Conservation (phyloP, 495 filamentous ascomycete species). For the Talaromyces nanjingensis region DNA sequence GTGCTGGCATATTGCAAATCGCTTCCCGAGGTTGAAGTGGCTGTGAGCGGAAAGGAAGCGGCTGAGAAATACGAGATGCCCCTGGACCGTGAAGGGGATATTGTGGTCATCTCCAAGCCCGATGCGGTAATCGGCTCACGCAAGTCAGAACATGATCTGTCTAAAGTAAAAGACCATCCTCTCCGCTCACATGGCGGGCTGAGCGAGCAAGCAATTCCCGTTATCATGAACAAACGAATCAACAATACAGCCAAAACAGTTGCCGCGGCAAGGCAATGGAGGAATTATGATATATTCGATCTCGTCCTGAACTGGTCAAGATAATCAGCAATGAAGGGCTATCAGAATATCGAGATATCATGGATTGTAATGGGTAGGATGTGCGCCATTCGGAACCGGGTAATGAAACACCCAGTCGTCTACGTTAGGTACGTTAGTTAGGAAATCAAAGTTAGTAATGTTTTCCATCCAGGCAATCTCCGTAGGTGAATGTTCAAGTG, state of each 20-base stretch:
- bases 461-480: slow-evolving; percentile 26
- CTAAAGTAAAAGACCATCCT: slow-evolving; percentile 19
- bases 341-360: slow-evolving; percentile 1
- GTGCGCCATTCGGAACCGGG: slow-evolving; percentile 13
- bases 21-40: slow-evolving; percentile 24
- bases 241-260: background rate
- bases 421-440: slow-evolving; percentile 19
- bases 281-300: slow-evolving; percentile 30
- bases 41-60: slow-evolving; percentile 20
- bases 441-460: slow-evolving; percentile 26
- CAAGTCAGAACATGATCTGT: slow-evolving; percentile 24
- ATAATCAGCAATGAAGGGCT: background rate
- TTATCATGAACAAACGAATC: slow-evolving; percentile 21
- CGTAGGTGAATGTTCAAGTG: slow-evolving; percentile 11
- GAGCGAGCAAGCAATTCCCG: slow-evolving; percentile 24
- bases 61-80: slow-evolving; percentile 25
- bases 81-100: slow-evolving; percentile 26
- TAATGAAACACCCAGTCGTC: slow-evolving; percentile 24
- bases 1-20: slow-evolving; percentile 13
- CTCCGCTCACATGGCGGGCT: slow-evolving; percentile 29
- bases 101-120: slow-evolving; percentile 23
- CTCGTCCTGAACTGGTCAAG: slow-evolving; percentile 22
- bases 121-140: slow-evolving; percentile 25
- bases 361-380: background rate
- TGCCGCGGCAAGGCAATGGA: slow-evolving; percentile 14